Evolutionary conservation across 768 basidiomycete genomes (phyloP).

Genomic region (Tremella mesenterica): DNA sequence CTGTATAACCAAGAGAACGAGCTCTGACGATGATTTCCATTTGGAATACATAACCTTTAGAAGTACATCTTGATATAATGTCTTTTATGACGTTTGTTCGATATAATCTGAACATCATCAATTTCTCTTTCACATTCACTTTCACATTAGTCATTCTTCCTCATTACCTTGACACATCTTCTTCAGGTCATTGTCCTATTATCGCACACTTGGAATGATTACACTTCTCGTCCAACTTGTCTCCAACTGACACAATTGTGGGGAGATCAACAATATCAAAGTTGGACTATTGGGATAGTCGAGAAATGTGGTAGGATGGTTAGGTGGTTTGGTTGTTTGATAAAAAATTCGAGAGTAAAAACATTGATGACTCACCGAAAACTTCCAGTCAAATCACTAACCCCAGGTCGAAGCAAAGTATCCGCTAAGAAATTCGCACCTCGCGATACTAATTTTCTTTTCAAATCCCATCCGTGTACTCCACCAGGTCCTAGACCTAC

Average conservation of each 20-base stretch:
- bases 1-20: constrained; percentile 67
- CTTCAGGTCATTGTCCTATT: too few relatives aligned
- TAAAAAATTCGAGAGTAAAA: too few relatives aligned
- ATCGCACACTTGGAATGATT: too few relatives aligned
- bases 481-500: constrained; percentile 60
- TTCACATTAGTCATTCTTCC: too few relatives aligned
- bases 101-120: constrained; percentile 58
- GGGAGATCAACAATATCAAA: too few relatives aligned
- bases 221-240: too few relatives aligned
- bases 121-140: too few relatives aligned
- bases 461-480: constrained; percentile 87
- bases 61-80: constrained; percentile 73
- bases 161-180: too few relatives aligned
- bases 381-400: constrained; percentile 82
- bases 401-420: constrained; percentile 72
- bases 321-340: too few relatives aligned
- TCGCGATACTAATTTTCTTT: constrained; percentile 74
- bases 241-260: too few relatives aligned
- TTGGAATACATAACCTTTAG: constrained; percentile 90
- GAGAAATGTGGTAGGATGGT: too few relatives aligned
- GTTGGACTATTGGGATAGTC: too few relatives aligned
- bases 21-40: constrained; percentile 98
- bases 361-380: constrained; percentile 58
- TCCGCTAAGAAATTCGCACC: constrained; percentile 87
- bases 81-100: constrained; percentile 64